Percentiles rank a stretch among this genome's conserved stretches.
Evolutionary conservation across 345 rosid genomes (phyloP).

Genomic region (Syzygium jambos): DNA sequence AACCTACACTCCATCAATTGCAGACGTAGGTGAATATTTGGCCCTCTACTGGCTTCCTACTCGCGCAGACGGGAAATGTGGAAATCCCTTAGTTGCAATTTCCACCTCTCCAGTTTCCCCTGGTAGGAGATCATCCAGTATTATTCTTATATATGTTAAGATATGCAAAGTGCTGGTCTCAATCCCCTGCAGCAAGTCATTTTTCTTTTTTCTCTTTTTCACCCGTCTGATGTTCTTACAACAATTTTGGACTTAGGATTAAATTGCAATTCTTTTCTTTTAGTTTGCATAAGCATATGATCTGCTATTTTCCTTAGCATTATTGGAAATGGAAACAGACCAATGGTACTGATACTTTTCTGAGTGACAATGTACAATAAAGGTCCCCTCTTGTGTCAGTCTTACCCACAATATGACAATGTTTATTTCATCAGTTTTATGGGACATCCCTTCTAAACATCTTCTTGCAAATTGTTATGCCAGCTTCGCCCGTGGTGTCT

Average conservation of each 20-base stretch:
- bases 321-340: background rate
- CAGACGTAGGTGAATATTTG: slow-evolving; percentile 77
- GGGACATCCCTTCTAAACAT: background rate
- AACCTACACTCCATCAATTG: slow-evolving; percentile 70
- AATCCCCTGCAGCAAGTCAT: background rate
- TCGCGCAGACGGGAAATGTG: slow-evolving; percentile 80
- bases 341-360: background rate
- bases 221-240: background rate
- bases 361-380: background rate
- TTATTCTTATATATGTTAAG: background rate
- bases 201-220: background rate
- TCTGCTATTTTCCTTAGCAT: background rate
- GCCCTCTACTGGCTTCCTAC: slow-evolving; percentile 78
- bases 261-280: background rate
- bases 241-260: background rate
- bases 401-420: background rate
- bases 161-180: background rate
- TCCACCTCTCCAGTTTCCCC: slow-evolving; percentile 71
- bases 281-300: background rate
- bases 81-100: slow-evolving; percentile 68
- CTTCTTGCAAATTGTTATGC: slow-evolving; percentile 11
- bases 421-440: background rate
- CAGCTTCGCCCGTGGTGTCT: slow-evolving; percentile 76
- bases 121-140: slow-evolving; percentile 24
- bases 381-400: background rate